phyloP scores from a whole-genome alignment of 139 green algal genomes.

The Micromonas pusilla region DNA sequence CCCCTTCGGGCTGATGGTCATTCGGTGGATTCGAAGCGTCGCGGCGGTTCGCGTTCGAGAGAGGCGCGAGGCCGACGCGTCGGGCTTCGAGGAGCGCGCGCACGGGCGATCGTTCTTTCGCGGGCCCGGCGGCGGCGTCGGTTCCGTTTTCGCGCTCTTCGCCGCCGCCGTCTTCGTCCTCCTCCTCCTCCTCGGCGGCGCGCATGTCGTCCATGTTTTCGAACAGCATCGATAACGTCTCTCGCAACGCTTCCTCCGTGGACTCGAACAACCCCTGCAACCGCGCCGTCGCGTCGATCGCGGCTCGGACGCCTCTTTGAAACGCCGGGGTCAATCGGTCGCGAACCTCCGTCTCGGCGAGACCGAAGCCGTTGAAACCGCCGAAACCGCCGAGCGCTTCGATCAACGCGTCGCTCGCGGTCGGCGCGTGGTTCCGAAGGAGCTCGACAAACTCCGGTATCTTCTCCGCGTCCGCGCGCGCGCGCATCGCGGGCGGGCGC shows the following conservation, averaged over 20 bases:
- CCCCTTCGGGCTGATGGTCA: too few relatives aligned
- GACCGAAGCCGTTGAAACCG: neutral
- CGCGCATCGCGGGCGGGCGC: slow-evolving; percentile 12
- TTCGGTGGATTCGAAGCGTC: too few relatives aligned
- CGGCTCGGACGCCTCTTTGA: neutral
- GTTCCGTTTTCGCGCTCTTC: too few relatives aligned
- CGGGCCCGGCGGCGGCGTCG: too few relatives aligned
- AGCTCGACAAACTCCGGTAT: neutral
- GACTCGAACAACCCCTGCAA: neutral
- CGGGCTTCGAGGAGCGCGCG: neutral
- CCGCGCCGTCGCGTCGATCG: neutral
- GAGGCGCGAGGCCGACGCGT: too few relatives aligned
- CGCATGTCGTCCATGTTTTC: neutral
- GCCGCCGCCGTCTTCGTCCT: neutral
- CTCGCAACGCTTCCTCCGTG: neutral
- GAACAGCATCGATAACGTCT: neutral
- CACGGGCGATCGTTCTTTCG: neutral
- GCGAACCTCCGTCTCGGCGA: neutral
- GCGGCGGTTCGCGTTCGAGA: too few relatives aligned
- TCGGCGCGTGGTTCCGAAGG: neutral
- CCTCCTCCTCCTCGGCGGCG: too few relatives aligned
- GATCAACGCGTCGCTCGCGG: neutral
- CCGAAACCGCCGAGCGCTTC: neutral
- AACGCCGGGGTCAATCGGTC: neutral
- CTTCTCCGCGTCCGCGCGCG: neutral